Evolutionary conservation across 306 rosid genomes (phyloP).

Genomic region (Corylus avellana): DNA sequence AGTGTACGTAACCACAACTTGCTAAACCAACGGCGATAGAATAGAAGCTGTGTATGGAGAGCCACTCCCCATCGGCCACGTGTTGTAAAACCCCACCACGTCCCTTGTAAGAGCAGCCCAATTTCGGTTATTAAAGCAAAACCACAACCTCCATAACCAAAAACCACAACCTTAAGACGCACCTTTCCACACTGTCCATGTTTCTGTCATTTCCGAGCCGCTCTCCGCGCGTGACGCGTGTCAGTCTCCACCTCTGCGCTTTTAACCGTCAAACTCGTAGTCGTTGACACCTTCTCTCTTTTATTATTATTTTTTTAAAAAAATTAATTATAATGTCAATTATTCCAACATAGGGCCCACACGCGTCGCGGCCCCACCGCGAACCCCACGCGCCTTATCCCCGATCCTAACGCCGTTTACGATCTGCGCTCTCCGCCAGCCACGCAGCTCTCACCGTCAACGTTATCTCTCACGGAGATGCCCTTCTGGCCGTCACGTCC

Average conservation of each 20-base stretch:
- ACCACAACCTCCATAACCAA: background rate
- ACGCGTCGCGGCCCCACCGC: background rate
- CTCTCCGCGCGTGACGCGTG: conserved; percentile 14
- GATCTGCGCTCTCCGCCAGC: conserved; percentile 1
- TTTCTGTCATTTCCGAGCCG: background rate
- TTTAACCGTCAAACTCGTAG: conserved; percentile 16
- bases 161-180: background rate
- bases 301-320: background rate
- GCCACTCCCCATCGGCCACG: conserved; percentile 25
- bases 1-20: conserved; percentile 16
- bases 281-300: background rate
- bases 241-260: background rate
- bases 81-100: background rate
- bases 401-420: conserved; percentile 16
- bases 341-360: conserved; percentile 7
- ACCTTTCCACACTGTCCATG: background rate
- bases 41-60: background rate
- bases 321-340: too few relatives aligned
- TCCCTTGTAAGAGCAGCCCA: background rate
- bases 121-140: background rate
- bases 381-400: conserved; percentile 13
- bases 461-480: conserved; percentile 17
- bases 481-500: background rate
- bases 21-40: conserved; percentile 26
- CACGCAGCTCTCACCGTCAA: conserved; percentile 13